These are phyloP conservation scores for Boechera retrofracta DNA, from an alignment of 345 rosid species.

Conservation along the genomic window DNA sequence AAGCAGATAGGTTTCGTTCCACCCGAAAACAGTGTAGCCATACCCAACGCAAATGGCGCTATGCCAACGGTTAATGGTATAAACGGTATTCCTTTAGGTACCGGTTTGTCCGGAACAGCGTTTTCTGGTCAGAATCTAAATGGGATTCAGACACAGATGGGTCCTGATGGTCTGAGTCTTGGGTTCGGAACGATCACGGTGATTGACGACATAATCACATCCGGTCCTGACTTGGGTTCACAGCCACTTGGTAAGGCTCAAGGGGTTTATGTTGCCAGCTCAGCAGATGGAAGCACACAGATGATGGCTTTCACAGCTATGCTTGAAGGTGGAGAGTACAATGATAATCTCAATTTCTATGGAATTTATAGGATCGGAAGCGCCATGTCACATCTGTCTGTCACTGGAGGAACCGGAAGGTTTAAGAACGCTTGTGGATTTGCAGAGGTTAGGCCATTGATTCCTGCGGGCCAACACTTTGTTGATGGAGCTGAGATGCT, in stretches of 20 bases:
- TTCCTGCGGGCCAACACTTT: conserved; percentile 73
- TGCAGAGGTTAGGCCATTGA: conserved; percentile 71
- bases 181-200: conserved; percentile 91
- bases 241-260: conserved; percentile 84
- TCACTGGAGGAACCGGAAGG: conserved; percentile 88
- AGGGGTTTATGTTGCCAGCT: conserved; percentile 84
- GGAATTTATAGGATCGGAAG: conserved; percentile 75
- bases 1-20: conserved; percentile 74
- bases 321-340: conserved; percentile 91
- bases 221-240: conserved; percentile 77
- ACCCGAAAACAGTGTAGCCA: conserved; percentile 64
- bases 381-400: conserved; percentile 62
- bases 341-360: conserved; percentile 80
- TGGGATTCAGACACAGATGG: conserved; percentile 70
- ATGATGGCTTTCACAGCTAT: conserved; percentile 92
- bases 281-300: conserved; percentile 80
- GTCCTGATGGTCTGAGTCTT: conserved; percentile 79
- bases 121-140: conserved; percentile 52
- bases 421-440: conserved; percentile 63
- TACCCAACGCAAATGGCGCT: conserved; percentile 86
- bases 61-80: conserved; percentile 77
- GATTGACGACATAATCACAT: conserved; percentile 75
- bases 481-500: conserved; percentile 74
- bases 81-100: conserved; percentile 83
- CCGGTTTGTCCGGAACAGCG: conserved; percentile 77